Evolutionary conservation across 352 stramenopile species (phyloP), one percentile per base, ranked within the genome.

Genomic region (Globisporangium cystogenes): DNA sequence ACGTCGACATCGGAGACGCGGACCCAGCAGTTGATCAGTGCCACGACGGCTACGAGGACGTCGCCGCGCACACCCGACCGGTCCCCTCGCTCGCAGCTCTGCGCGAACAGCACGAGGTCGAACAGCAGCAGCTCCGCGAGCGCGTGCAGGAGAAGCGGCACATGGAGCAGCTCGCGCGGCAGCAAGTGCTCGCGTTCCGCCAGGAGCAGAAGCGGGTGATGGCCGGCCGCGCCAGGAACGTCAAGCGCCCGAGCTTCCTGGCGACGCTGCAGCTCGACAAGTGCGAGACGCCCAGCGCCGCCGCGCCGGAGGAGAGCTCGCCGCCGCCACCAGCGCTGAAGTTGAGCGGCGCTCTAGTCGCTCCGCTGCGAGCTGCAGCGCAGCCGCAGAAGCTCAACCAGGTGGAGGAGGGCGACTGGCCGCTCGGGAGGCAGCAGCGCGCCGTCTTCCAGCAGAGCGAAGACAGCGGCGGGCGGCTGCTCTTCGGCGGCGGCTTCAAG

Each of bases 401-500:
- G 23, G 21, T 18, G 18, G 39, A 56, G 23, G 39, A 60, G 16
- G 7, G 20, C 3, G 40, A 41, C 31, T 12, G 27, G 3, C 15
- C n/a, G 10, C 55, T 65, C 7, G 18, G 51, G 35, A 49, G 55
- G 8, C 53, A 40, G 40, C 58, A 62, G 56, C 35, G 47, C 20
- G 35, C 41, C n/a, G 35, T 31, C 21, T 62, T 63, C 42, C 26
- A 42, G n/a, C 33, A 50, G 24, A 58, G 46, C 54, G 37, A 64
- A 2, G 52, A 44, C 7, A 55, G 55, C 23, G 65, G 59, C 10
- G 47, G 57, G 3, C 40, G 40, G 1, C 24, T 75, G 4, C 67
- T 66, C 42, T 59, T 76, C 16, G 72, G 70, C 20, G 72, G 72
- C 43, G 72, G 72, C 4, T 83, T 72, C 47, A 39, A 53, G 33